Percentiles rank a stretch among this genome's conserved stretches.
phyloP scores from a whole-genome alignment of 2,329 filamentous ascomycete genomes.

The Exophiala mesophila region DNA sequence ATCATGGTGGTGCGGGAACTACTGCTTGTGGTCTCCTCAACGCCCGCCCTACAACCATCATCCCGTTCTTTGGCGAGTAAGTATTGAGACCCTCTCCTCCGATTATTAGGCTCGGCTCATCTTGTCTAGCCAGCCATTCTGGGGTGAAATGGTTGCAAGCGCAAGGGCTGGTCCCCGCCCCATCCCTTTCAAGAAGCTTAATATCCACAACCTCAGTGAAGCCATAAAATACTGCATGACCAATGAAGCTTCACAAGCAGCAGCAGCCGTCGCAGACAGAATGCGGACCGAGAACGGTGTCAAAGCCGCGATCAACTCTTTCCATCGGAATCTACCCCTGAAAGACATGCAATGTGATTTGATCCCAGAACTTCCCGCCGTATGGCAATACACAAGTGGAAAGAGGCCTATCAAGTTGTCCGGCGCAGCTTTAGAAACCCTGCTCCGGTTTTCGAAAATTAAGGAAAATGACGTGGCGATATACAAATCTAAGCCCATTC shows the following conservation, averaged over 20 bases:
- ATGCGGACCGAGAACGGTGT: slow-evolving; percentile 37
- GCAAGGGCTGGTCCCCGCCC: slow-evolving; percentile 48
- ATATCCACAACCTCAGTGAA: slow-evolving; percentile 39
- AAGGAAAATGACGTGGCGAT: slow-evolving; percentile 16
- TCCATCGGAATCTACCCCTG: slow-evolving; percentile 62
- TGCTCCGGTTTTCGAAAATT: background rate
- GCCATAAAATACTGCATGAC: slow-evolving; percentile 44
- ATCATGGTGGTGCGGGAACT: slow-evolving; percentile 54
- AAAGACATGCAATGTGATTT: slow-evolving; percentile 63
- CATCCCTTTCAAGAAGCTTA: slow-evolving; percentile 45
- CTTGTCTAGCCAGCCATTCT: slow-evolving; percentile 45
- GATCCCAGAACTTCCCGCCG: slow-evolving; percentile 58
- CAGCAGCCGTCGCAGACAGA: background rate
- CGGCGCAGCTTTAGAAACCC: slow-evolving; percentile 11
- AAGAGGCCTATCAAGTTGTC: slow-evolving; percentile 6
- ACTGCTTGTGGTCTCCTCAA: slow-evolving; percentile 50
- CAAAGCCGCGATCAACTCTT: slow-evolving; percentile 41
- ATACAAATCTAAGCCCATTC: slow-evolving; percentile 29
- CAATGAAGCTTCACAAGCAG: slow-evolving; percentile 33
- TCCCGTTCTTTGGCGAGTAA: slow-evolving; percentile 55
- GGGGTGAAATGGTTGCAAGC: slow-evolving; percentile 49
- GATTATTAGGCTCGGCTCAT: too few species aligned
- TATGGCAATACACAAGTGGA: slow-evolving; percentile 28
- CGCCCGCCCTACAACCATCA: slow-evolving; percentile 49
- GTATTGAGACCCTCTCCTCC: too few species aligned